Base-by-base conservation (phyloP, 257 asterid species). In the Primulina eburnea region DNA sequence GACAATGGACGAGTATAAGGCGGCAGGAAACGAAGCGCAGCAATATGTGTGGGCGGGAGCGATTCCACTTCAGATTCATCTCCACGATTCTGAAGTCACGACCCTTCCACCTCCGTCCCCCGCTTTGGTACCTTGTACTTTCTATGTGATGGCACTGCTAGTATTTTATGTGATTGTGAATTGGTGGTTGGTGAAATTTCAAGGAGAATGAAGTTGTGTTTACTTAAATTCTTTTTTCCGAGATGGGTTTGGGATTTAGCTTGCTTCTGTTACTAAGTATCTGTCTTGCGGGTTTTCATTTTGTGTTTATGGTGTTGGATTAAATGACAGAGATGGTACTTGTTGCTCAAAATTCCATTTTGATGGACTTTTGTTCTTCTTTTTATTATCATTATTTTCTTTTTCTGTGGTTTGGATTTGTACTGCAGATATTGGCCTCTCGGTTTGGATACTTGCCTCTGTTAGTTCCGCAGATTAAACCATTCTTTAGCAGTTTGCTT, bases 71-170 rank as follows among this genome's bases (percentile, higher is more conserved):
- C 98, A 88, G 78, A 50, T 95, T 82, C 96, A 87, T 78, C 99
- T 95, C 82, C 97, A 95, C 76, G 90, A 95, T 43, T 86, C 96
- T 18, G 97, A 94, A 89, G 98, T 94, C 82, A 85, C 99, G 16
- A 89, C 95, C 71, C 93, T 91, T 24, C 97, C 99, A 61, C 80
- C 87, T 59, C 99, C 98, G 10, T 75, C 96, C 21, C 92, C 98
- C 72, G 99, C 97, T 74, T 68, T 94, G 87, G 97, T 94, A 79
- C 1, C 17, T 8, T 21, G 5, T 32, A 8, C 40, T 37, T 18
- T 2, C 7, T 47, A 1, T 55, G 17, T 63, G 34, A 24, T 16
- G 61, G 1, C 24, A 56, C 59, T 47, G 8, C 64, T 14, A 64
- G 20, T 24, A 6, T 55, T 62, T 60, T 50, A 50, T 61, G 56